Evolutionary conservation across 2,329 filamentous ascomycete genomes (phyloP), one percentile per base, ranked within the genome.

Genomic region (Chaetomiaceae sp.): DNA sequence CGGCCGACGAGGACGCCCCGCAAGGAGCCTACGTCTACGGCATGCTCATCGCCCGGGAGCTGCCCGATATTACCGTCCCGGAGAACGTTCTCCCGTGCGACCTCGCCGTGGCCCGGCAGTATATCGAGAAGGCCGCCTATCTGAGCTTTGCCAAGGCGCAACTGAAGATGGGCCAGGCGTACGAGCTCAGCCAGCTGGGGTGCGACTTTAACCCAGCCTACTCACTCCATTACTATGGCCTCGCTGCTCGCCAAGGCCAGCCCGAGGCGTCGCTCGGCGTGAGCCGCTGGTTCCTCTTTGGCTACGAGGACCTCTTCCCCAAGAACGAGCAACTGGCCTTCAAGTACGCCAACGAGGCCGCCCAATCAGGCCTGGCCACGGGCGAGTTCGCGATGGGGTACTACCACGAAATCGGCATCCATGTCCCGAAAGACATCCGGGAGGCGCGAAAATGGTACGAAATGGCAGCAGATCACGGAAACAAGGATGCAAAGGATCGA

Each of bases 281-380:
- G 55, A 97, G 92, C 69, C 93, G 96, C 69, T 99, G 93, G 93
- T 99, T 97, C 65, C 77, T 99, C 23, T 97, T 95, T 63, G 93
- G 93, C 3, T 91, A 93, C 58, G 92, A 97, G 59, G 86, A 86
- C 19, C 78, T 95, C 6, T 96, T 99, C 64, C 81, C 88, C 54
- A 97, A 97, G 76, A 97, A 96, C 63, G 93, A 99, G 69, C 87
- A 92, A 65, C 73, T 97, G 43, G 92, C 93, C 6, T 99, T 88
- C 69, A 86, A 83, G 45, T 97, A 96, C 64, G 93, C 93, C 1
- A 82, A 92, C 61, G 82, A 92, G 58, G 93, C 93, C 10, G 92
- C 93, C 8, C 76, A 82, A 44, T 81, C 83, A 34, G 90, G 90
- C 49, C 77, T 97, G 43, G 78, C 89, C 0, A 97, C 91, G 0